Conservation (phyloP, 1,284 basidiomycete genomes). For the Ustilago esculenta region DNA sequence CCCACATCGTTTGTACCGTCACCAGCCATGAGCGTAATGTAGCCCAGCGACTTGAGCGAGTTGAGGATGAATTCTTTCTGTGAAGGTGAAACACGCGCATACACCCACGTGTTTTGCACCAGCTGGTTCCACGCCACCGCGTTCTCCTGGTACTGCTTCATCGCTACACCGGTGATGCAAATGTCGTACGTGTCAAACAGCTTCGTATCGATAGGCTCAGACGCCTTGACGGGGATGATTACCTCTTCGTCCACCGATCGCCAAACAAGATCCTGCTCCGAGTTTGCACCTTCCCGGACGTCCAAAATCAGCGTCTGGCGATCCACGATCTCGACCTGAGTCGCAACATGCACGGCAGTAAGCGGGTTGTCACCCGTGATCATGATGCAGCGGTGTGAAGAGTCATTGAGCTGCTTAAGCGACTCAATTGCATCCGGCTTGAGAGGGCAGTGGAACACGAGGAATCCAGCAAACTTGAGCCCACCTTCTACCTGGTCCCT, state of each 20-base stretch:
- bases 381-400: conserved; percentile 66
- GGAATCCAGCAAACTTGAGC: conserved; percentile 64
- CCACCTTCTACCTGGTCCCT: conserved; percentile 60
- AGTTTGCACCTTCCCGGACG: conserved; percentile 50
- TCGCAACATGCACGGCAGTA: conserved; percentile 64
- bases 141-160: conserved; percentile 58
- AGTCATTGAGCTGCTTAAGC: conserved; percentile 64
- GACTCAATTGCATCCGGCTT: conserved; percentile 63
- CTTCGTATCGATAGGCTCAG: conserved; percentile 53
- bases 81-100: conserved; percentile 64
- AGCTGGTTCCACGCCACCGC: conserved; percentile 57
- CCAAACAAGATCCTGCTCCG: conserved; percentile 61
- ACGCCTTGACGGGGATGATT: conserved; percentile 54
- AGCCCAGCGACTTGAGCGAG: conserved; percentile 61
- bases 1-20: conserved; percentile 67
- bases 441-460: conserved; percentile 67
- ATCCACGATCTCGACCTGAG: conserved; percentile 65
- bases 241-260: conserved; percentile 56
- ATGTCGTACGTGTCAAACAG: conserved; percentile 66
- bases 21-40: conserved; percentile 66
- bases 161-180: conserved; percentile 64
- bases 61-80: conserved; percentile 66
- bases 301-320: conserved; percentile 64
- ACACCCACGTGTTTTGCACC: conserved; percentile 65
- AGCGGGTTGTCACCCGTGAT: conserved; percentile 67